A percentile compares a stretch with the other conserved stretches of the same genome.
Evolutionary conservation across 176 grass and related monocot genomes (phyloP).

Genomic region (Poa annua): DNA sequence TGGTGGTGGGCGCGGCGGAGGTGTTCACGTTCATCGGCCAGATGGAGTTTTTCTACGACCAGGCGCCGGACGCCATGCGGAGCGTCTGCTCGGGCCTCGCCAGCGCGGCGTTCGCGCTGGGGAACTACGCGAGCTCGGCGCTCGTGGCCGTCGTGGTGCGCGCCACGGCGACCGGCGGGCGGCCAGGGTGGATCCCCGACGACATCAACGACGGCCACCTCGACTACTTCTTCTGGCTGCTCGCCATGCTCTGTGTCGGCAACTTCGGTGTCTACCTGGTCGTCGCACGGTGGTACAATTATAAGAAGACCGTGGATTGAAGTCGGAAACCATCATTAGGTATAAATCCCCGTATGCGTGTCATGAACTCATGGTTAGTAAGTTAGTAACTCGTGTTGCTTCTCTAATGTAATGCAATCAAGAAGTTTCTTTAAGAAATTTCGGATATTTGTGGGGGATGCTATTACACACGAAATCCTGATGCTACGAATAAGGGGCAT

Average conservation of each 20-base stretch:
- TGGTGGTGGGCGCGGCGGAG: constrained; percentile 66
- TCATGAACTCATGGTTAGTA: neutral
- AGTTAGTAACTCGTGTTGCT: neutral
- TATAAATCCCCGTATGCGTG: neutral
- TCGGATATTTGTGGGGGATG: too few species aligned
- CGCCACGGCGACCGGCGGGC: constrained; percentile 37
- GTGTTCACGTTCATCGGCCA: constrained; percentile 75
- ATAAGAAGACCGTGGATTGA: constrained; percentile 43
- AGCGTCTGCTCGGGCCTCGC: constrained; percentile 63
- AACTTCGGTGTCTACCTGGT: constrained; percentile 54
- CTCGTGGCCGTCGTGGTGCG: constrained; percentile 49
- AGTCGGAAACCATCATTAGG: neutral
- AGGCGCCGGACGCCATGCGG: constrained; percentile 75
- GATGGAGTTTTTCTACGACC: constrained; percentile 82
- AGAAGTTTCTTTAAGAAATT: neutral
- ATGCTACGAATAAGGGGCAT: too few species aligned
- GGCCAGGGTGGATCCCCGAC: constrained; percentile 65
- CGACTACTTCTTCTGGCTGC: constrained; percentile 71
- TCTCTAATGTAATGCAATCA: neutral
- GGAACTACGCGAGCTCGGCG: constrained; percentile 60
- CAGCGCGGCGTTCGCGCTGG: constrained; percentile 52
- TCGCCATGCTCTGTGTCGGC: constrained; percentile 41
- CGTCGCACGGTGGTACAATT: constrained; percentile 55
- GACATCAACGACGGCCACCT: constrained; percentile 66
- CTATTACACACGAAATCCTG: too few species aligned